Evolutionary conservation across 2,329 filamentous ascomycete genomes (phyloP).

Genomic region (Knufia fluminis): DNA sequence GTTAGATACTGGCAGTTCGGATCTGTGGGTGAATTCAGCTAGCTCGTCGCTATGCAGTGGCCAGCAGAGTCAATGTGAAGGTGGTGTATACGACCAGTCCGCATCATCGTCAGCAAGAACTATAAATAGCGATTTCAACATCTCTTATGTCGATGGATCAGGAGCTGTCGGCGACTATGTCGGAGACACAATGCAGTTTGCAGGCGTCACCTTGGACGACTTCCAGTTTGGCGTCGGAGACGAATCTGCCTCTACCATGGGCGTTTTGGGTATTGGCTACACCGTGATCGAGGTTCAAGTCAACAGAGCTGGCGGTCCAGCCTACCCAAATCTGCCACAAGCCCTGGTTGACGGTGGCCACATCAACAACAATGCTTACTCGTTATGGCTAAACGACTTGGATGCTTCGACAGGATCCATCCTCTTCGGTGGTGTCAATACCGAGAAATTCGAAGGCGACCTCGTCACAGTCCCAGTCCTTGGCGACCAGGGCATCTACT

Average conservation of each 20-base stretch:
- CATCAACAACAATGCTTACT: conserved; percentile 61
- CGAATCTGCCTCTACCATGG: conserved; percentile 49
- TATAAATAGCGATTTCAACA: conserved; percentile 70
- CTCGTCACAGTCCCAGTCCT: conserved; percentile 62
- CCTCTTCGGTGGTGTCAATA: conserved; percentile 67
- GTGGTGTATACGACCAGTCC: conserved; percentile 60
- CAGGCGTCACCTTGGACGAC: conserved; percentile 38
- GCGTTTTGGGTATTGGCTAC: conserved; percentile 82
- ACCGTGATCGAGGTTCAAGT: conserved; percentile 66
- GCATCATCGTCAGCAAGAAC: conserved; percentile 67
- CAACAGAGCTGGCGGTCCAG: conserved; percentile 37
- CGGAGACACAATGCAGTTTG: conserved; percentile 54
- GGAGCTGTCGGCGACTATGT: conserved; percentile 71
- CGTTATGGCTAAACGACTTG: conserved; percentile 66
- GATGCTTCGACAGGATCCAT: conserved; percentile 57
- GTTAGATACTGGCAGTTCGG: conserved; percentile 55
- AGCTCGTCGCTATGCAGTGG: conserved; percentile 51
- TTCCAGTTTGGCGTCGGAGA: conserved; percentile 55
- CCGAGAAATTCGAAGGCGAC: conserved; percentile 51
- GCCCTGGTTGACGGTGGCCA: conserved; percentile 51
- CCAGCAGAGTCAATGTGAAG: conserved; percentile 44
- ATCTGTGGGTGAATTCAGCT: conserved; percentile 58
- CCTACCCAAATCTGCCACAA: conserved; percentile 62
- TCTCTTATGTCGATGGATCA: conserved; percentile 76
- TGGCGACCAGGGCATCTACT: conserved; percentile 40